Evolutionary conservation across 306 rosid genomes (phyloP).

Genomic region (Inga leiocalycina): DNA sequence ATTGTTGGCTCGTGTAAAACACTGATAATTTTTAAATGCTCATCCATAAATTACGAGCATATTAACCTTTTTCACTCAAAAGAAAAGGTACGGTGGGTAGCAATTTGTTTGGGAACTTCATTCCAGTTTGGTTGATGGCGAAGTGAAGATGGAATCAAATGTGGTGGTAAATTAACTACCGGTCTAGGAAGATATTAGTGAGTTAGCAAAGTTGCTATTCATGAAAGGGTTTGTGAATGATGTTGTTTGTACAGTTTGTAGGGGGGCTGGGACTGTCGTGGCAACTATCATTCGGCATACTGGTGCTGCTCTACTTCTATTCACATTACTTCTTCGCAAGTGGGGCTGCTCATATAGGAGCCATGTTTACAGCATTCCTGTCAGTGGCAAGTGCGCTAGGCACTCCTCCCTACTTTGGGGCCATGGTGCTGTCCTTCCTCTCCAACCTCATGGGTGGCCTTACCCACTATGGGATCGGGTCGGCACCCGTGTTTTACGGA

Average conservation of each 20-base stretch:
- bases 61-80: too few relatives aligned
- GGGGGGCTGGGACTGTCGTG: slow-evolving; percentile 96
- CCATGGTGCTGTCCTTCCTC: slow-evolving; percentile 88
- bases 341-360: slow-evolving; percentile 99
- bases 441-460: slow-evolving; percentile 99
- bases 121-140: too few relatives aligned
- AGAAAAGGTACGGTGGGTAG: too few relatives aligned
- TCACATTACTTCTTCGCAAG: slow-evolving; percentile 99
- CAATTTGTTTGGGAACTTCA: too few relatives aligned
- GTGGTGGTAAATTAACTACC: too few relatives aligned
- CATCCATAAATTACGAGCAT: too few relatives aligned
- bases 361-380: slow-evolving; percentile 96
- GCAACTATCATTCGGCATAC: slow-evolving; percentile 90
- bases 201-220: background rate
- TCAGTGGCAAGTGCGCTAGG: slow-evolving; percentile 93
- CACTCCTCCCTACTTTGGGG: slow-evolving; percentile 89
- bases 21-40: too few relatives aligned
- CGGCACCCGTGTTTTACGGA: slow-evolving; percentile 96
- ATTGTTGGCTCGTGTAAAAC: too few relatives aligned
- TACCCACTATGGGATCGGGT: slow-evolving; percentile 95
- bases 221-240: background rate
- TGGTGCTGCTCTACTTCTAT: slow-evolving; percentile 94
- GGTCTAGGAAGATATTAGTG: too few relatives aligned
- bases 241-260: slow-evolving; percentile 66
- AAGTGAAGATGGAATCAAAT: too few relatives aligned